Evolutionary conservation across 1,284 basidiomycete genomes (phyloP), one percentile per base, ranked within the genome.

Genomic region (Malassezia yamatoensis): DNA sequence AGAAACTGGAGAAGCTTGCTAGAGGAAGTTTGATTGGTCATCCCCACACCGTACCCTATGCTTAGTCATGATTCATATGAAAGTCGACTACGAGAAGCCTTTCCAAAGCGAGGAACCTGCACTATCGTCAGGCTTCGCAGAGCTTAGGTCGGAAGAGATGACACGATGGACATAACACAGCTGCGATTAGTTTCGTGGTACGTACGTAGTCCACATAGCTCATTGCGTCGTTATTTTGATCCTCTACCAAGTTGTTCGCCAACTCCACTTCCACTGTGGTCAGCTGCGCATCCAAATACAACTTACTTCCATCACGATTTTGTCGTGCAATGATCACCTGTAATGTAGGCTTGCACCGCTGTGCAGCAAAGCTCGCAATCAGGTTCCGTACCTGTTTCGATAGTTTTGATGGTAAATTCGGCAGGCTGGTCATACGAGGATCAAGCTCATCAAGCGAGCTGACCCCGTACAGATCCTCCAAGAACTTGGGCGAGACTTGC

Each of bases 221-320:
- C 83, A 94, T 83, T 0, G 86, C 86, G 43, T 89, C 91, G 69
- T 96, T 96, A 76, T 98, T 98, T 74, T 86, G 83, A 77, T 98
- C 94, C 78, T 99, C 94, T 12, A 96, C 83, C 13, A 99, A 80
- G 83, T 93, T 87, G 78, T 98, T 94, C 61, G 87, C 89, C 67
- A 93, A 91, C 74, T 98, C 94, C 51, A 98, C 83, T 78, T 99
- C 94, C 57, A 84, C 53, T 40, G 36, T 13, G 21, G 37, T n/a
- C 12, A 44, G 8, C 36, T 6, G 11, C 6, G 38, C 35, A 9
- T 15, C 24, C 3, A 29, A 29, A 29, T 7, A 3, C 24, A 29
- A 52, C 50, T 20, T 43, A 52, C 50, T 80, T 10, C 85, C 91
- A 73, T 99, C 94, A 70, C 90, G 79, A 72, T 96, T 90, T 75